A percentile compares a stretch with the other conserved stretches of the same genome.
phyloP scores from a whole-genome alignment of 495 filamentous ascomycete genomes.

The Neurospora sp. region DNA sequence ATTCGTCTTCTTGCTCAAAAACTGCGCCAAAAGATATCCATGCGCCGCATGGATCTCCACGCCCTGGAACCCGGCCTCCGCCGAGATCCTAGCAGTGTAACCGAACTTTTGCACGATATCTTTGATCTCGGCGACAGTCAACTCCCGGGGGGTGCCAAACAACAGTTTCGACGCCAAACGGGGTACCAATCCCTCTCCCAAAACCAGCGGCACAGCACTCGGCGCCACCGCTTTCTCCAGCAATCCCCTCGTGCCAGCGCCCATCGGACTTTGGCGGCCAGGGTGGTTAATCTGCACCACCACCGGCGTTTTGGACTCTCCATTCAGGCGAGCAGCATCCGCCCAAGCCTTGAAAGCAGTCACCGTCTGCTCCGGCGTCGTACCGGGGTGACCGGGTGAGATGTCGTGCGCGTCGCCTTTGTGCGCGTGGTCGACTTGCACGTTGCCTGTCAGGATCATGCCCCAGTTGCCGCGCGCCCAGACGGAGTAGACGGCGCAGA shows the following conservation, averaged over 20 bases:
- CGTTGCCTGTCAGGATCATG: constrained; percentile 33
- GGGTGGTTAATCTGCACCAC: constrained; percentile 51
- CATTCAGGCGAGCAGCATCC: constrained; percentile 19
- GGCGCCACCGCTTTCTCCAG: constrained; percentile 35
- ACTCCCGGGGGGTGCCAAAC: constrained; percentile 43
- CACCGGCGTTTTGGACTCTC: constrained; percentile 31
- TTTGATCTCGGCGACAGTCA: constrained; percentile 47
- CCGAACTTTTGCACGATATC: constrained; percentile 44
- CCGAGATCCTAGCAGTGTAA: constrained; percentile 46
- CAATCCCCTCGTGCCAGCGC: constrained; percentile 34
- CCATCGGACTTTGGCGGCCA: constrained; percentile 42
- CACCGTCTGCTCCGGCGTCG: constrained; percentile 13
- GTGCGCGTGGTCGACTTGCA: constrained; percentile 47
- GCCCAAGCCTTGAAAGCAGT: constrained; percentile 39
- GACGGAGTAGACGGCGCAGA: constrained; percentile 42
- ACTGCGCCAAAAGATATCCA: constrained; percentile 67
- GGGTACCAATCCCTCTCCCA: constrained; percentile 28
- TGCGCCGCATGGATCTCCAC: constrained; percentile 68
- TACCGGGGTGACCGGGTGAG: constrained; percentile 17
- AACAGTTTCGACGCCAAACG: constrained; percentile 47
- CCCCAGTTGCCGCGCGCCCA: constrained; percentile 47
- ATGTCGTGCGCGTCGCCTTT: constrained; percentile 34
- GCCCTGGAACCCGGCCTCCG: constrained; percentile 65
- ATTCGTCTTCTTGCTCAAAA: constrained; percentile 51
- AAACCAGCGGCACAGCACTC: constrained; percentile 32